phyloP scores from a whole-genome alignment of 495 filamentous ascomycete genomes.

The Penicillium roqueforti region DNA sequence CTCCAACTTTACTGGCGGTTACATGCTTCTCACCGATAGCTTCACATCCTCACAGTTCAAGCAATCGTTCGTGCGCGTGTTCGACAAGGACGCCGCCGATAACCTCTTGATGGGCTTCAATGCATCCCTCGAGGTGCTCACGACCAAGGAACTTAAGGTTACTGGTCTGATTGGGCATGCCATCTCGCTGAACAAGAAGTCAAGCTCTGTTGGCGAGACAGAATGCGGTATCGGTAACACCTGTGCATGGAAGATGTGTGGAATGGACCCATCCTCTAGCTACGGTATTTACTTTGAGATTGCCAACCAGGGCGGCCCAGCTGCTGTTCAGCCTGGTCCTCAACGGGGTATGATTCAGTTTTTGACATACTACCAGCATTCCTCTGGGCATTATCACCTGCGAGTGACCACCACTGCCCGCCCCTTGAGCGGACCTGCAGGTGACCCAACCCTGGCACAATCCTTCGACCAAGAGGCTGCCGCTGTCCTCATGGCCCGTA shows the following conservation, averaged over 20 bases:
- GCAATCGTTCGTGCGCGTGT: constrained; percentile 95
- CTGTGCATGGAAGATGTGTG: constrained; percentile 99
- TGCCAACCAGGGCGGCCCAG: constrained; percentile 85
- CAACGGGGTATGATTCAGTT: constrained; percentile 98
- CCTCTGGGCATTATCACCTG: constrained; percentile 92
- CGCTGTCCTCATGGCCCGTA: constrained; percentile 95
- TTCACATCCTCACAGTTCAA: constrained; percentile 99
- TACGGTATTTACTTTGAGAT: constrained; percentile 98
- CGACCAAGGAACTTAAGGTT: constrained; percentile 97
- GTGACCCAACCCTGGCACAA: constrained; percentile 95
- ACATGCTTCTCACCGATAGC: constrained; percentile 98
- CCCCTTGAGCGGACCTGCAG: constrained; percentile 87
- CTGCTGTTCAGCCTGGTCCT: constrained; percentile 77
- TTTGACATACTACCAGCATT: constrained; percentile 98
- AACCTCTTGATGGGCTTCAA: constrained; percentile 99
- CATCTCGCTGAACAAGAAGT: constrained; percentile 96
- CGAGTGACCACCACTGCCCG: constrained; percentile 91
- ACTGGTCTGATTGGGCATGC: constrained; percentile 98
- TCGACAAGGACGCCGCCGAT: constrained; percentile 93
- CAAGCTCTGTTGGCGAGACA: constrained; percentile 92
- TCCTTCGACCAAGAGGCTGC: constrained; percentile 99
- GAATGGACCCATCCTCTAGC: constrained; percentile 87
- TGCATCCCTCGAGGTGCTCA: constrained; percentile 91
- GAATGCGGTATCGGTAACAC: constrained; percentile 99
- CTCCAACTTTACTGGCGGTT: constrained; percentile 91